Conservation (phyloP, 202 grass and related monocot genomes). For the Eragrostis tef region DNA sequence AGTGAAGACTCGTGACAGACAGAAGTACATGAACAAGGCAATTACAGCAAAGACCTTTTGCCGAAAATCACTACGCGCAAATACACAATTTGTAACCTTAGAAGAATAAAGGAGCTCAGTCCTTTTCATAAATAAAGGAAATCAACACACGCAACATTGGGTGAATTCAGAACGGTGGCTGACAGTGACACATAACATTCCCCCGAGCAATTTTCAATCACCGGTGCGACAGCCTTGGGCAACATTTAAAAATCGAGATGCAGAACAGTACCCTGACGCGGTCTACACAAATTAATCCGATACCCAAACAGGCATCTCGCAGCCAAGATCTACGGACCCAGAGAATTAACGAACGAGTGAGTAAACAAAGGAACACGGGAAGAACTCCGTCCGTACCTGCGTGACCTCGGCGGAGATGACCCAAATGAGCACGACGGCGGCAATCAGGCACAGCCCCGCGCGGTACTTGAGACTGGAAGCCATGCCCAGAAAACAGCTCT, state of each 20-base stretch:
- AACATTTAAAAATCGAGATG: constrained; percentile 6
- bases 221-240: neutral
- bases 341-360: neutral
- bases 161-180: constrained; percentile 11
- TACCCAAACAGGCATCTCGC: constrained; percentile 1
- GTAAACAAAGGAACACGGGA: neutral
- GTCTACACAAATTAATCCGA: neutral
- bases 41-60: neutral
- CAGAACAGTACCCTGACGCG: neutral
- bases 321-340: constrained; percentile 24
- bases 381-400: constrained; percentile 47
- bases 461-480: constrained; percentile 66
- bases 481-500: constrained; percentile 22
- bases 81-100: too few relatives aligned
- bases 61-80: neutral
- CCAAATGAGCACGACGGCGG: constrained; percentile 90
- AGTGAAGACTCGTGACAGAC: neutral
- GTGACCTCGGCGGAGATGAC: constrained; percentile 97
- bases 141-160: neutral
- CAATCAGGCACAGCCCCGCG: constrained; percentile 71
- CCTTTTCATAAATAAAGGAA: neutral
- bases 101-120: neutral
- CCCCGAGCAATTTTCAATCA: constrained; percentile 22
- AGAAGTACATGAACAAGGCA: constrained; percentile 1
- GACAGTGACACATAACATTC: neutral